phyloP scores from a whole-genome alignment of 1,139 yeast genomes.

The Yamadazyma dushanensis region DNA sequence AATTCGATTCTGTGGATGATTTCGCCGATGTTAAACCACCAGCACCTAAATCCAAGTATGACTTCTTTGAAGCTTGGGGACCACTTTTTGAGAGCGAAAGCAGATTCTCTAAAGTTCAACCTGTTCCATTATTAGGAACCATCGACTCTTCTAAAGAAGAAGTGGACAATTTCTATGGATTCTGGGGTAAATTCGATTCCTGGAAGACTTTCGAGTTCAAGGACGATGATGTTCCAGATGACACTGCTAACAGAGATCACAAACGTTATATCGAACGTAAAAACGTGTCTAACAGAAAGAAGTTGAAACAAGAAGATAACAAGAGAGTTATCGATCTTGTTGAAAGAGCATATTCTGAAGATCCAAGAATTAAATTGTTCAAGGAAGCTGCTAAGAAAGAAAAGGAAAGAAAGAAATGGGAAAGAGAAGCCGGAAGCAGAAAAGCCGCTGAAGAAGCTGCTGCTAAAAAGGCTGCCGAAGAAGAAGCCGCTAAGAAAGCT shows the following conservation, averaged over 20 bases:
- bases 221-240: constrained; percentile 99
- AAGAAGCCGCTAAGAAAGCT: constrained; percentile 66
- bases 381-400: constrained; percentile 94
- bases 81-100: constrained; percentile 90
- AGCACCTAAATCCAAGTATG: constrained; percentile 57
- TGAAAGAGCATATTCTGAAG: constrained; percentile 84
- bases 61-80: constrained; percentile 89
- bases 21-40: constrained; percentile 87
- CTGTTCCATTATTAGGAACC: constrained; percentile 82
- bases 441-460: constrained; percentile 87
- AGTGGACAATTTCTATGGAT: constrained; percentile 84
- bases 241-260: constrained; percentile 98
- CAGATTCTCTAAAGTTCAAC: constrained; percentile 87
- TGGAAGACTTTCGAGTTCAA: constrained; percentile 98
- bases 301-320: constrained; percentile 97
- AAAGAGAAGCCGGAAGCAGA: constrained; percentile 95
- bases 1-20: constrained; percentile 93
- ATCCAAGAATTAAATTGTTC: constrained; percentile 92
- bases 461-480: constrained; percentile 76
- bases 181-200: constrained; percentile 95
- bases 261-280: constrained; percentile 98
- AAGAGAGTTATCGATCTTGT: constrained; percentile 85
- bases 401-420: constrained; percentile 96
- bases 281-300: constrained; percentile 94
- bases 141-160: constrained; percentile 70